Percentiles rank a stretch among this genome's conserved stretches.
Conservation (phyloP, 2,329 filamentous ascomycete genomes). For the Aspergillus viridinutans region DNA sequence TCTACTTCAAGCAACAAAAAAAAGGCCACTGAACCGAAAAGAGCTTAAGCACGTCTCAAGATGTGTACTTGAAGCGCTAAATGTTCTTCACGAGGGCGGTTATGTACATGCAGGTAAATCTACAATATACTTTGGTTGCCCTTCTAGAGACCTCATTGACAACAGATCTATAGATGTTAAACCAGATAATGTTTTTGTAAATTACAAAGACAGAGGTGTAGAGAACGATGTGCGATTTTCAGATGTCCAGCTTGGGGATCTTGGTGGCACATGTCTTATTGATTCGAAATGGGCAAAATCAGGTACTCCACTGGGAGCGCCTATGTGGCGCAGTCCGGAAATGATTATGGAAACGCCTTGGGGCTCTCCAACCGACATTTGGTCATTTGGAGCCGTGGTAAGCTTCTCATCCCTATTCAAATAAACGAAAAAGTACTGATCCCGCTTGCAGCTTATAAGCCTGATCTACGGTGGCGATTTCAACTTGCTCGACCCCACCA, state of each 20-base stretch:
- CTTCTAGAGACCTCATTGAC: not conserved
- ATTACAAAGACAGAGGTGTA: slow-evolving; percentile 7
- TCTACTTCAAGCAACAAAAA: not conserved
- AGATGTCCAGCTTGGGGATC: slow-evolving; percentile 17
- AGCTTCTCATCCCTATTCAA: no score
- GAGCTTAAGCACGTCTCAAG: slow-evolving; percentile 10
- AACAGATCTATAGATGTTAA: slow-evolving; percentile 12
- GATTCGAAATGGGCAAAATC: slow-evolving; percentile 11
- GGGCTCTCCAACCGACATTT: slow-evolving; percentile 16
- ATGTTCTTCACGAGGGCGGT: slow-evolving; percentile 6
- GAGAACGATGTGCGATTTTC: slow-evolving; percentile 12
- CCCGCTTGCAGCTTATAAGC: slow-evolving; percentile 9
- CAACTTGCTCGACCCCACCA: slow-evolving; percentile 13
- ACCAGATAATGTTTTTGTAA: slow-evolving; percentile 17
- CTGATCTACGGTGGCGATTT: slow-evolving; percentile 17
- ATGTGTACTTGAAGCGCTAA: slow-evolving; percentile 10
- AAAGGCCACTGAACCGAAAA: not conserved
- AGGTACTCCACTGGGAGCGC: slow-evolving; percentile 13
- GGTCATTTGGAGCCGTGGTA: slow-evolving; percentile 18
- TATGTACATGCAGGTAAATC: slow-evolving; percentile 11
- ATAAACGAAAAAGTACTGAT: no score
- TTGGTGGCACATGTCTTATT: slow-evolving; percentile 10
- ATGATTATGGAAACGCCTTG: slow-evolving; percentile 16
- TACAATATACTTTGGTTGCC: not conserved
- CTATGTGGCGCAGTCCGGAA: slow-evolving; percentile 18